Conservation (phyloP, 192 early-diverging fungal genomes). For the Coemansia sp. region DNA sequence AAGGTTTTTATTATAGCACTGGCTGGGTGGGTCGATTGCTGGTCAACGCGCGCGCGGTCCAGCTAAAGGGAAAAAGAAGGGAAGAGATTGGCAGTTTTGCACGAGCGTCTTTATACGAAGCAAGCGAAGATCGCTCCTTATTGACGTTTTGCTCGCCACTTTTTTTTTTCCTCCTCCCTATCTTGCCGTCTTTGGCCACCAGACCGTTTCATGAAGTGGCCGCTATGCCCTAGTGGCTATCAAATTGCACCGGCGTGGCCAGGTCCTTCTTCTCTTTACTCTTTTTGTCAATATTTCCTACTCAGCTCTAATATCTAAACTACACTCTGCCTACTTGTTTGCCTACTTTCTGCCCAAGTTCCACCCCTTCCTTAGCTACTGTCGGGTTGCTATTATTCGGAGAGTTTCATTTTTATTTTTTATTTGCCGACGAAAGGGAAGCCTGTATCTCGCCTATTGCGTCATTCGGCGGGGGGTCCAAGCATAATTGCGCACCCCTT, state of each 20-base stretch:
- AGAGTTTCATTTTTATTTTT: neutral
- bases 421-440: neutral
- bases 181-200: constrained; percentile 8
- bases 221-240: neutral
- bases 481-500: neutral
- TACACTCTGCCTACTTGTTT: neutral
- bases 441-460: neutral
- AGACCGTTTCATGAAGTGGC: neutral
- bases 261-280: constrained; percentile 11
- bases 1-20: too few species aligned
- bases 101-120: neutral
- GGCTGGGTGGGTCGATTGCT: neutral
- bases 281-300: constrained; percentile 8
- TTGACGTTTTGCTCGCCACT: constrained; percentile 3
- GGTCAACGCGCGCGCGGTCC: neutral
- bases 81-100: constrained; percentile 6
- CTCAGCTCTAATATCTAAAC: constrained; percentile 11
- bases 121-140: constrained; percentile 3
- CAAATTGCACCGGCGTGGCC: neutral
- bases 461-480: neutral
- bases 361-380: neutral
- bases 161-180: constrained; percentile 3
- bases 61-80: neutral
- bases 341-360: neutral
- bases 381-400: neutral